Evolutionary conservation across 352 stramenopile genomes (phyloP).

Genomic region (Phytophthora colocasiae): DNA sequence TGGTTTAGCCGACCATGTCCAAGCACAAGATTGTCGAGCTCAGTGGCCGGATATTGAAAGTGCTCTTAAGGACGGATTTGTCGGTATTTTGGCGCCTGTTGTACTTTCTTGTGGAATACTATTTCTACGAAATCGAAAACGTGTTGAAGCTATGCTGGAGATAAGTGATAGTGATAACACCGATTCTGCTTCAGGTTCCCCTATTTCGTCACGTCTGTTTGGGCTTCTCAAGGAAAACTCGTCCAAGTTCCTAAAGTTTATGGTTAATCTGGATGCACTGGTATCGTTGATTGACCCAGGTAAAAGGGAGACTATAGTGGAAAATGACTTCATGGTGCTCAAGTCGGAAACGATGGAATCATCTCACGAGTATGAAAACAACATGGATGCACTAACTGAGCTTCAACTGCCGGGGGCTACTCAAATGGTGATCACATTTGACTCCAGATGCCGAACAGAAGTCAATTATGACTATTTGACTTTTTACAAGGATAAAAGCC

Average conservation of each 20-base stretch:
- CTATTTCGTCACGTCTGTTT: conserved; percentile 16
- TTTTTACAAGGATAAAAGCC: conserved; percentile 79
- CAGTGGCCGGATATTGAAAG: conserved; percentile 31
- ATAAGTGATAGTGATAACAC: background rate
- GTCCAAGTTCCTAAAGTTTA: conserved; percentile 39
- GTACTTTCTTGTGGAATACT: conserved; percentile 47
- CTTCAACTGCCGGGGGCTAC: conserved; percentile 78
- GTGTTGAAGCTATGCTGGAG: conserved; percentile 14
- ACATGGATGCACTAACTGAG: conserved; percentile 73
- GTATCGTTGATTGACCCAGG: conserved; percentile 37
- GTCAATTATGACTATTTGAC: conserved; percentile 91
- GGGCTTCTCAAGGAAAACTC: conserved; percentile 36
- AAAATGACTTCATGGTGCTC: conserved; percentile 52
- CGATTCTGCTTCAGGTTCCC: background rate
- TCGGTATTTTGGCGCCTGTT: conserved; percentile 48
- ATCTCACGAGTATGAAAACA: conserved; percentile 83
- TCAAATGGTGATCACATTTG: conserved; percentile 84
- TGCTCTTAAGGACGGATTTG: conserved; percentile 42
- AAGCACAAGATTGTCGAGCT: conserved; percentile 9
- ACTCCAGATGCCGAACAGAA: conserved; percentile 80
- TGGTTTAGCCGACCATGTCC: conserved; percentile 23
- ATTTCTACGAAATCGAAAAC: conserved; percentile 40
- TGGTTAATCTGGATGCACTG: conserved; percentile 45
- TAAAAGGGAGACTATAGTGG: conserved; percentile 39
- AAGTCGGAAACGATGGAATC: conserved; percentile 79